phyloP scores from a whole-genome alignment of 129 eudicot species.

The Mikania micrantha region DNA sequence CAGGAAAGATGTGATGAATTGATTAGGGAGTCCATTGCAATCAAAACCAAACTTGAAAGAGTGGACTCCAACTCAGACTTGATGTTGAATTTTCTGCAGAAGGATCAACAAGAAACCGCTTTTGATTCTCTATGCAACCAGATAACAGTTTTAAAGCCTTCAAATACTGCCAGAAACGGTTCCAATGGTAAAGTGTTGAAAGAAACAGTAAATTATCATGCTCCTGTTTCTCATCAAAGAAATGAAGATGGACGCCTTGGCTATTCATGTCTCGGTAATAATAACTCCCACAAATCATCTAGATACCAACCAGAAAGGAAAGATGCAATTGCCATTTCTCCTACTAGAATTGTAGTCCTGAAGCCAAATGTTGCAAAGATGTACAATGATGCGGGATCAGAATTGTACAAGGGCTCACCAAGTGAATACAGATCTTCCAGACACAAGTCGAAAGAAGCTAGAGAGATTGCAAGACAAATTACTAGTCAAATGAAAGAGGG shows the following conservation, averaged over 20 bases:
- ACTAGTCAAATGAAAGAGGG: constrained; percentile 53
- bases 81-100: constrained; percentile 50
- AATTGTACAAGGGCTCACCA: constrained; percentile 22
- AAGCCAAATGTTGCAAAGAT: constrained; percentile 62
- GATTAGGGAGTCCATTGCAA: constrained; percentile 44
- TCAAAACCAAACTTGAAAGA: constrained; percentile 38
- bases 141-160: constrained; percentile 48
- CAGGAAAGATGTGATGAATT: constrained; percentile 49
- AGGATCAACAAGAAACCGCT: constrained; percentile 36
- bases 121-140: constrained; percentile 36
- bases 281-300: constrained; percentile 25
- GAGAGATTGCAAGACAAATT: constrained; percentile 52
- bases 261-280: constrained; percentile 16
- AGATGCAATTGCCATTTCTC: constrained; percentile 28
- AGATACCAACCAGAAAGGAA: constrained; percentile 24
- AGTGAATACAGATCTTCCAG: constrained; percentile 31
- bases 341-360: constrained; percentile 75
- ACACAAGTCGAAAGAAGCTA: constrained; percentile 53
- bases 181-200: constrained; percentile 45
- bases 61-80: constrained; percentile 51
- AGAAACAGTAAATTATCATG: constrained; percentile 27
- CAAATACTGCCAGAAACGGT: constrained; percentile 35
- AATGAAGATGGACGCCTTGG: constrained; percentile 28
- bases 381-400: constrained; percentile 14
- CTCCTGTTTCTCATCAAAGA: constrained; percentile 26